phyloP scores from a whole-genome alignment of 371 early-diverging fungal genomes.

The Lichtheimia ramosa region DNA sequence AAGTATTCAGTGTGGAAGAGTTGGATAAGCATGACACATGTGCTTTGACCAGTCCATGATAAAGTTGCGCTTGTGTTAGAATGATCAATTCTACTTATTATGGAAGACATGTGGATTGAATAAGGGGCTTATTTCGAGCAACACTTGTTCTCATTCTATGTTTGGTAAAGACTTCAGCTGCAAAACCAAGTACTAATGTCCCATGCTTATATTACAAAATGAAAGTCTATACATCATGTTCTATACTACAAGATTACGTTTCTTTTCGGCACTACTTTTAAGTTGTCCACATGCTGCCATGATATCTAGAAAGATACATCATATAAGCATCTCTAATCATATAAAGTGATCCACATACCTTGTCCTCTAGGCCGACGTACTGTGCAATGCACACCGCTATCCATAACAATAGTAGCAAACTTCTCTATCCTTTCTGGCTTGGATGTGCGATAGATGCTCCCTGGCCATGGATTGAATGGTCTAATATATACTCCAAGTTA shows the following conservation, averaged over 20 bases:
- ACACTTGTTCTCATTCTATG: no score
- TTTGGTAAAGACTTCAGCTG: no score
- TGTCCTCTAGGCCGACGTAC: slow-evolving; percentile 60
- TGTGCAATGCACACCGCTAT: slow-evolving; percentile 53
- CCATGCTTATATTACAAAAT: no score
- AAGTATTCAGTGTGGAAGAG: no score
- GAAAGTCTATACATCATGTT: no score
- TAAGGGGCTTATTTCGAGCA: no score
- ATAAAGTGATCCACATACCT: slow-evolving; percentile 30
- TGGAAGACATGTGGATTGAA: no score
- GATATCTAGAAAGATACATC: slow-evolving; percentile 51
- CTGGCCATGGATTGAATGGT: slow-evolving; percentile 84
- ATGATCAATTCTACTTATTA: no score
- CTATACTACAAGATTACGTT: neutral
- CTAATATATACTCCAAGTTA: slow-evolving; percentile 19
- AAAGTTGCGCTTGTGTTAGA: no score
- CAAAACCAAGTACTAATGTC: no score
- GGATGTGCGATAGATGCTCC: slow-evolving; percentile 59
- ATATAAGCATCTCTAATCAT: neutral
- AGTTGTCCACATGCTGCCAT: slow-evolving; percentile 80
- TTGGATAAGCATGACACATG: no score
- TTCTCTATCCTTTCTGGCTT: slow-evolving; percentile 48
- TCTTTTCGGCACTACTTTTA: slow-evolving; percentile 36
- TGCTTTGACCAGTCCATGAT: no score
- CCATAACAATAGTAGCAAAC: slow-evolving; percentile 49